Evolutionary conservation across 768 basidiomycete genomes (phyloP).

Genomic region (Pleurotus sapidus): DNA sequence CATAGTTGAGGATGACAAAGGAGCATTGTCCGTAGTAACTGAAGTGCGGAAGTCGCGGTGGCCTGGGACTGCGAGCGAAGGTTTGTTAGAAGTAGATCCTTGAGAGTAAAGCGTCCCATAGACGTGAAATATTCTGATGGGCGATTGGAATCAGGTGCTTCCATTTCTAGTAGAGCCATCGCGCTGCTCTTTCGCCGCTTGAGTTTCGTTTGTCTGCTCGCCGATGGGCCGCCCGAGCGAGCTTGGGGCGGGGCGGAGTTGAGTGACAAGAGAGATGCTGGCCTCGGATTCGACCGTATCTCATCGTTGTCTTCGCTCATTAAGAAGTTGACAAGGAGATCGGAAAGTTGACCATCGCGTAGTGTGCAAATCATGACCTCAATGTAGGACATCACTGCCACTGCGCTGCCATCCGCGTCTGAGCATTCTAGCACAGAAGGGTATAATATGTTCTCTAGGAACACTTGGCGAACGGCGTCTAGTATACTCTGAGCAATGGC

Average conservation of each 20-base stretch:
- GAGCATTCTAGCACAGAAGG: constrained; percentile 93
- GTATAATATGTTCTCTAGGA: constrained; percentile 91
- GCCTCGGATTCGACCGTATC: constrained; percentile 36
- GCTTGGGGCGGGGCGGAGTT: constrained; percentile 29
- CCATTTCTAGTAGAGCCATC: constrained; percentile 86
- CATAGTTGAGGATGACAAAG: constrained; percentile 62
- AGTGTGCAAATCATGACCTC: constrained; percentile 84
- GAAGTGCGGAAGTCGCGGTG: constrained; percentile 74
- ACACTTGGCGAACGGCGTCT: constrained; percentile 78
- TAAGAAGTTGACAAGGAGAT: constrained; percentile 74
- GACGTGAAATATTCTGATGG: constrained; percentile 84
- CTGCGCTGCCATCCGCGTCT: constrained; percentile 89
- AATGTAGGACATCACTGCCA: constrained; percentile 94
- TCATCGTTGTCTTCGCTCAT: constrained; percentile 84
- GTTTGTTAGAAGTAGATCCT: constrained; percentile 83
- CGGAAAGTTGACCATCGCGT: constrained; percentile 61
- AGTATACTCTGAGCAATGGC: constrained; percentile 84
- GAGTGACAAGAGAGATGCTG: constrained; percentile 43
- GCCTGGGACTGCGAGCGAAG: constrained; percentile 63
- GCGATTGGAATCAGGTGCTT: constrained; percentile 68
- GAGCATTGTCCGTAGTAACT: constrained; percentile 77
- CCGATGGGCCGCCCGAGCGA: constrained; percentile 16
- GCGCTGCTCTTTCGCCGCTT: constrained; percentile 81
- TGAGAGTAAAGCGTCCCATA: constrained; percentile 86
- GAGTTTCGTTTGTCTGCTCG: constrained; percentile 43